Evolutionary conservation across 768 basidiomycete species (phyloP).

Genomic region (Boletus rufocinnamomeus): DNA sequence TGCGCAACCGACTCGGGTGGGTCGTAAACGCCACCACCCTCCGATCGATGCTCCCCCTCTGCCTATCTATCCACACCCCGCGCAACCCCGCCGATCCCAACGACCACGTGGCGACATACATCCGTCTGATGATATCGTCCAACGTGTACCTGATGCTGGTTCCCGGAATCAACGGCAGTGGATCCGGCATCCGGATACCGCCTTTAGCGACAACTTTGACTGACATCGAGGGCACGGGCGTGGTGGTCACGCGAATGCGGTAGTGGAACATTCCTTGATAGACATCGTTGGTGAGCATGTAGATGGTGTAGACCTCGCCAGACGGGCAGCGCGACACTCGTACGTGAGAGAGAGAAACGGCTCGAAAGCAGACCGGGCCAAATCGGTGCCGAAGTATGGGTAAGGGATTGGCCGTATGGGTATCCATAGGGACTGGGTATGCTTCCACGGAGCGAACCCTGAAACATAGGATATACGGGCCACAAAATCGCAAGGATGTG

Average conservation of each 20-base stretch:
- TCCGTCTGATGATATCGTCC: slow-evolving; percentile 1
- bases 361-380: slow-evolving; percentile 40
- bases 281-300: slow-evolving; percentile 45
- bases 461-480: slow-evolving; percentile 52
- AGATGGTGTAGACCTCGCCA: slow-evolving; percentile 40
- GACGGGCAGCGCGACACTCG: slow-evolving; percentile 31
- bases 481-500: slow-evolving; percentile 46
- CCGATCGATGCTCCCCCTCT: slow-evolving; percentile 17
- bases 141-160: background rate
- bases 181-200: background rate
- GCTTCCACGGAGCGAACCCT: slow-evolving; percentile 54
- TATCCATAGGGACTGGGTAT: slow-evolving; percentile 23
- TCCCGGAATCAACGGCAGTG: background rate
- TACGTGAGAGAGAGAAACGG: slow-evolving; percentile 43
- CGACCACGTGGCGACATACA: slow-evolving; percentile 20
- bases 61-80: slow-evolving; percentile 28
- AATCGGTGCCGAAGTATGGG: slow-evolving; percentile 28
- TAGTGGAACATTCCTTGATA: slow-evolving; percentile 55
- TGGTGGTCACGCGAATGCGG: slow-evolving; percentile 35
- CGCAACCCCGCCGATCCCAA: slow-evolving; percentile 25
- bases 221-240: slow-evolving; percentile 36
- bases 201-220: slow-evolving; percentile 40
- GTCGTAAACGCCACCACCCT: slow-evolving; percentile 26
- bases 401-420: background rate
- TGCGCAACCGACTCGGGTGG: slow-evolving; percentile 9